Base-by-base conservation (phyloP, 164 flowering plant species). In the Magnolia changhungtana region DNA sequence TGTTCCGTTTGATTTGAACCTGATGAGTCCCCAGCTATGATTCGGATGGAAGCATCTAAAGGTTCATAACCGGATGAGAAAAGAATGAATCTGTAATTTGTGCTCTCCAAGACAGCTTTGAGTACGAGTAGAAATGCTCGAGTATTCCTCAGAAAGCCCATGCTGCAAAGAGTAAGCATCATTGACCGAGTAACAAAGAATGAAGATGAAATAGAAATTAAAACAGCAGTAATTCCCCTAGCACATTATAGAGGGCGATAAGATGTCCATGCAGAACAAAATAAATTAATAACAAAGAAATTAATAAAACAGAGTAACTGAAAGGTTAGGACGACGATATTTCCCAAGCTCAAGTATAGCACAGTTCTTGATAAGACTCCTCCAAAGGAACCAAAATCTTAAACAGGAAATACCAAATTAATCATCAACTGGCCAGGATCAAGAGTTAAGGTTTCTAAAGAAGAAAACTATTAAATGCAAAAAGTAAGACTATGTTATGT, bases 61-160 rank as follows among this genome's bases (percentile, higher is more conserved):
- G 95, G 97, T 78, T 88, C 91, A 87, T 87, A 91, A 24, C 94
- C 94, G 82, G 91, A 90, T 3, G 99, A 78, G 74, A 94, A 87
- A 80, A 96, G 90, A 70, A 96, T 81, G 81, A 91, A 88, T 78
- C 90, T 86, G 81, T 87, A 82, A 72, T 59, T 73, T 80, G 93
- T 84, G 49, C 72, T 83, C 58, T 82, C 82, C 37, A 88, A 7
- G 77, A 84, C 94, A 75, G 79, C 80, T 78, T 85, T 83, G 70
- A 96, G 87, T 71, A 89, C 89, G 14, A 29, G 84, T 78, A 94
- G 90, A 83, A 94, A 94, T 78, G 89, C 90, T 67, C n/a, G 83
- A 59, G 97, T 90, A 55, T 90, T 89, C 77, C 75, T 86, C 78
- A 94, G 37, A 74, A 90, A 91, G 37, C 99, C 99, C 97, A 96